A percentile compares a stretch with the other conserved stretches of the same genome.
phyloP scores from a whole-genome alignment of 495 filamentous ascomycete species.

The Astrothelium macrocarpum region DNA sequence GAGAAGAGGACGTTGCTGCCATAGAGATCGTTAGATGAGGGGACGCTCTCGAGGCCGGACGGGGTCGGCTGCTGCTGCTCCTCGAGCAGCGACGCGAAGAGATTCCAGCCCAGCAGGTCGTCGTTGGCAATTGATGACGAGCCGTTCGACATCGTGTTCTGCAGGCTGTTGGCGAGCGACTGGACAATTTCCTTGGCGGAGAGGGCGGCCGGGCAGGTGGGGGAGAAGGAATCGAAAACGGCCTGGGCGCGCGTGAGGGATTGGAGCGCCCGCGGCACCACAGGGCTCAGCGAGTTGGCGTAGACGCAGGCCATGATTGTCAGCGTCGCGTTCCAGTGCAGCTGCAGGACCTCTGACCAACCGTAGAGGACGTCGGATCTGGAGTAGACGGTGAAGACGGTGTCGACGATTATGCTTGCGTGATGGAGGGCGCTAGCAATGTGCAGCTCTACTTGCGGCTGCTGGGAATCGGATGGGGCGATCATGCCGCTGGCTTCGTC shows the following conservation, averaged over 20 bases:
- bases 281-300: conserved; percentile 2
- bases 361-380: conserved; percentile 4
- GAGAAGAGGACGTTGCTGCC: not conserved
- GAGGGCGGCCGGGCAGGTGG: not conserved
- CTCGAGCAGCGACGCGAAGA: conserved; percentile 3
- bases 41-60: not conserved
- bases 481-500: not conserved
- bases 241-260: conserved; percentile 3
- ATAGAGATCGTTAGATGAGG: not conserved
- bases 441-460: conserved; percentile 2
- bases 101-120: not conserved
- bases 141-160: not conserved
- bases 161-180: not conserved
- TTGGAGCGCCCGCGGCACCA: not conserved
- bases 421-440: conserved; percentile 4
- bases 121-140: not conserved
- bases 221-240: not conserved
- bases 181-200: not conserved
- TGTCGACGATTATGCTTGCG: conserved; percentile 1
- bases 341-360: conserved; percentile 3
- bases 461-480: not conserved
- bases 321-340: conserved; percentile 1
- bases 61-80: not conserved
- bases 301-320: conserved; percentile 2
- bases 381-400: not conserved